Conservation (phyloP, 164 flowering plant species). For the Tinospora cordifolia region DNA sequence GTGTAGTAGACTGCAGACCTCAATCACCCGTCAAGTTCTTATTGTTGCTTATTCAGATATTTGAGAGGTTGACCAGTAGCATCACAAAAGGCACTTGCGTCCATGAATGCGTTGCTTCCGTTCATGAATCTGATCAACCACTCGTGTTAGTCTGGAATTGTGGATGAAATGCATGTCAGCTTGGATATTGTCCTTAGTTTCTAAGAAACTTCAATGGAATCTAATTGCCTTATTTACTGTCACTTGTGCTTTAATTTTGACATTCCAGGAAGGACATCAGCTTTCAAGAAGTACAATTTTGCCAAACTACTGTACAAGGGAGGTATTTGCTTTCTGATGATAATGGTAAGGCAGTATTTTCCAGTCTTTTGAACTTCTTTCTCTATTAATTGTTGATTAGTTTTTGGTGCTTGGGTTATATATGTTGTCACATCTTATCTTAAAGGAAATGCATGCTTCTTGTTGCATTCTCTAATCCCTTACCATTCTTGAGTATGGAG, state of each 20-base stretch:
- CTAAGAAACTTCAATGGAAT: neutral
- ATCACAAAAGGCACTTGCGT: too few relatives aligned
- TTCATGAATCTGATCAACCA: too few relatives aligned
- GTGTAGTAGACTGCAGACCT: too few relatives aligned
- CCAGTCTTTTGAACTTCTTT: neutral
- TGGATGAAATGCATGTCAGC: neutral
- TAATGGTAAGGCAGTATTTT: slow-evolving; percentile 20
- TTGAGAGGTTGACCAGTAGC: too few relatives aligned
- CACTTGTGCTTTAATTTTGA: neutral
- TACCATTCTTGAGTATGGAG: neutral
- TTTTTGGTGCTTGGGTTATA: neutral
- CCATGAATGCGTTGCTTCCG: too few relatives aligned
- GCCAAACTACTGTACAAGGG: slow-evolving; percentile 33
- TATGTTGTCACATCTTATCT: neutral
- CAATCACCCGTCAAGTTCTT: too few relatives aligned
- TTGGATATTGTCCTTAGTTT: neutral
- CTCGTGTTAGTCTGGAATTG: too few relatives aligned
- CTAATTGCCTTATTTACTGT: neutral
- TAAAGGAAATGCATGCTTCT: neutral
- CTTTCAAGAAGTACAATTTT: slow-evolving; percentile 15
- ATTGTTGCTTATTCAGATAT: too few relatives aligned
- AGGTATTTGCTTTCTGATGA: slow-evolving; percentile 35
- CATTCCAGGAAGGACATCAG: slow-evolving; percentile 20
- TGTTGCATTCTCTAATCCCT: neutral
- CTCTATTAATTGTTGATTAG: neutral